Evolutionary conservation across 2,329 filamentous ascomycete species (phyloP), one percentile per base, ranked within the genome.

Genomic region (Clonostachys byssicola): DNA sequence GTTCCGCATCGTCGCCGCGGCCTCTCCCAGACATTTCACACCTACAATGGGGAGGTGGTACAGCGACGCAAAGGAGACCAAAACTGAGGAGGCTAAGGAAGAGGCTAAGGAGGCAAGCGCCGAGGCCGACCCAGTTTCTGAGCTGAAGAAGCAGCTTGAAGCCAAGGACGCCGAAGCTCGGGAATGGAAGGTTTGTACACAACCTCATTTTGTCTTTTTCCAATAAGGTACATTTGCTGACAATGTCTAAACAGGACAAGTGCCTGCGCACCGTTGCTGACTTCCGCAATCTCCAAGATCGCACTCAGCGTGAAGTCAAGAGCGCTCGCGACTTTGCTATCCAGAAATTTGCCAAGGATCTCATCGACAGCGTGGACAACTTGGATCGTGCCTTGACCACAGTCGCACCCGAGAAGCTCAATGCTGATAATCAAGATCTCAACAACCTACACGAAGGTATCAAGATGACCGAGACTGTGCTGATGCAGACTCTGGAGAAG

Each of bases 201-300:
- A 5, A 10, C 23, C 23, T 30, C 10, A 8, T 30, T 30, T 30
- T 30, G 9, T 13, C 8, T 23, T 17, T n/a, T 42, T 14, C 40
- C 14, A 30, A 30, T 10, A 30, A 30, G 8, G 23, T 30, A 30
- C 23, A 30, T 30, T 30, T 30, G 23, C 23, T 30, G 23, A 30
- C 23, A 30, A 30, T 9, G 3, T 30, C 23, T 10, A 30, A 30
- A 30, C 50, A 97, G 94, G 94, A 97, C 73, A 94, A 91, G 75
- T 95, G 91, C 71, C 81, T 96, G 53, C 92, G 94, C 65, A 88
- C 88, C 47, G 85, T 97, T 54, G 94, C 94, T 71, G 94, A 99
- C 61, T 97, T 95, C 81, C 90, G 90, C 66, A 99, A 97, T 74
- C 88, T 99, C 45, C 92, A 97, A 75, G 90, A 96, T 63, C 89